Evolutionary conservation across 202 grass and related monocot species (phyloP), one percentile per base, ranked within the genome.

Genomic region (Schoenoplectus triqueter): DNA sequence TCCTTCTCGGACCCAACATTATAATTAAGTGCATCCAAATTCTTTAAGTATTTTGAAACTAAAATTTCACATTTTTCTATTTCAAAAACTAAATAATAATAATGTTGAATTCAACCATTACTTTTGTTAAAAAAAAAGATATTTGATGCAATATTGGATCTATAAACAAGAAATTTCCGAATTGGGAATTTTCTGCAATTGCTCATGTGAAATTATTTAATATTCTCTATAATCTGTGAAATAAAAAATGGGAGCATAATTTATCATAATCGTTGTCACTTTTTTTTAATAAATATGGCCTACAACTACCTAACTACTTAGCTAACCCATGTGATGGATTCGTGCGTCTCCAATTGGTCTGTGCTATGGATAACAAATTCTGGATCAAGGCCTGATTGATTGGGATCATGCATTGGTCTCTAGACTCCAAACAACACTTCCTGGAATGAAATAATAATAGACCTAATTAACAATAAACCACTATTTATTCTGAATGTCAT

Each of bases 271-370:
- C 3, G 61, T 59, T 31, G 31, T 31, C 31, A 31, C 31, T 31
- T 55, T n/a, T 42, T 55, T 39, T 56, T 76, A 10, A 14, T 14
- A 49, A 46, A 82, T 55, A 57, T 83, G 81, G 48, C 81, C 81
- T 83, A 83, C 65, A 57, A 56, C 9, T 69, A 83, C 66, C 81
- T 83, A 83, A 83, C 81, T 2, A 83, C 6, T 17, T 42, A 83
- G 47, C 47, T 83, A 54, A 83, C 66, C 81, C 81, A 83, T 51
- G 65, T 83, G 81, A 83, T 70, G 64, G 41, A 68, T 70, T 17
- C 44, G 62, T 69, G 59, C 65, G 15, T 56, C 64, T 51, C 64
- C 6, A 10, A 5, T 66, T 39, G 50, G 80, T 82, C 80, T 65
- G 48, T 55, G 11, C 49, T 75, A 51, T 75, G 10, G 44, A 63